Evolutionary conservation across 1,284 basidiomycete species (phyloP).

Genomic region (Irpex sp.): DNA sequence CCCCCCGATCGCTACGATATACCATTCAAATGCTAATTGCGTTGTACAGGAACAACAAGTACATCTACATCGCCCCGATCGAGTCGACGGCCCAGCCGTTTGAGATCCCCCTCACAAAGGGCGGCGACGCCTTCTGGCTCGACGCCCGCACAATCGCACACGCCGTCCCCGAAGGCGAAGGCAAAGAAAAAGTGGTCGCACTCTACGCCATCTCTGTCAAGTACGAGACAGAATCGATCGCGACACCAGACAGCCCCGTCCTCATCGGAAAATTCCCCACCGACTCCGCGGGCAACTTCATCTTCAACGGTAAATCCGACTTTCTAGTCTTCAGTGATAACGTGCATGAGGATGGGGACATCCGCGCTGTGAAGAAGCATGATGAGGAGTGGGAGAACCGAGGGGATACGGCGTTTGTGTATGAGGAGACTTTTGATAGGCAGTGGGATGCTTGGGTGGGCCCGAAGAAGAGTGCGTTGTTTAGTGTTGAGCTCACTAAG

Average conservation of each 20-base stretch:
- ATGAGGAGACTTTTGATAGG: conserved; percentile 69
- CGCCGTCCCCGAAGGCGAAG: conserved; percentile 48
- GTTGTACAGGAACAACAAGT: conserved; percentile 55
- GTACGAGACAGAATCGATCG: conserved; percentile 28
- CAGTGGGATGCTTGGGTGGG: conserved; percentile 90
- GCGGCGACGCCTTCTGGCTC: conserved; percentile 75
- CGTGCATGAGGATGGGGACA: conserved; percentile 69
- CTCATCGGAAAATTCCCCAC: conserved; percentile 53
- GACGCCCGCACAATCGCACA: conserved; percentile 62
- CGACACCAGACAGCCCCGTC: conserved; percentile 27
- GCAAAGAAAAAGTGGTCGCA: conserved; percentile 41
- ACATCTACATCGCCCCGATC: conserved; percentile 57
- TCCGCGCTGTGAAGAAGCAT: conserved; percentile 58
- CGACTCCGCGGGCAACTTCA: conserved; percentile 61
- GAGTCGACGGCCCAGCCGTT: conserved; percentile 42
- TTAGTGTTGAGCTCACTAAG: conserved; percentile 53
- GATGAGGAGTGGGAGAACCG: conserved; percentile 69
- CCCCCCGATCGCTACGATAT: not conserved
- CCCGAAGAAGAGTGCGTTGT: conserved; percentile 66
- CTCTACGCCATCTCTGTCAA: conserved; percentile 54
- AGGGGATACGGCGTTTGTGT: conserved; percentile 72
- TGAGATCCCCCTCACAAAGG: conserved; percentile 51
- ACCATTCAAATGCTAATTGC: not conserved
- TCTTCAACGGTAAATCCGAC: conserved; percentile 47
- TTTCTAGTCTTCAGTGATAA: conserved; percentile 27